phyloP scores from a whole-genome alignment of 2,329 filamentous ascomycete species.

The Alternaria rosae region DNA sequence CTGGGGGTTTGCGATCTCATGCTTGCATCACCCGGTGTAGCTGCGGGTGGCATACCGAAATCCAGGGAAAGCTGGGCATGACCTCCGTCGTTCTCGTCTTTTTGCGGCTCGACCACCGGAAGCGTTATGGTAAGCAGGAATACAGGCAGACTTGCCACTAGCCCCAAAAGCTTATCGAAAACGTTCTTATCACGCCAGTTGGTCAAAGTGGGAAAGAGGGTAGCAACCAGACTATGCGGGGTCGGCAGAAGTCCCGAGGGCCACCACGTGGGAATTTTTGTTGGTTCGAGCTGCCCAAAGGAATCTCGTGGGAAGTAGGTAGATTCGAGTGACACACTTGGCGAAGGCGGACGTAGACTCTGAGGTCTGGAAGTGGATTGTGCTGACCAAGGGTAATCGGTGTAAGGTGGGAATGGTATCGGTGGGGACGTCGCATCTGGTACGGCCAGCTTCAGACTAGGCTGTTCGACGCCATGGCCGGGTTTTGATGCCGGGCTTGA shows the following conservation, averaged over 20 bases:
- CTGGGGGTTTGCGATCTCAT: constrained; percentile 30
- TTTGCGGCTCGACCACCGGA: constrained; percentile 82
- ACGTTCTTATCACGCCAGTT: constrained; percentile 82
- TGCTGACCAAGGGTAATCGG: constrained; percentile 60
- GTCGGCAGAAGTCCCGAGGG: constrained; percentile 76
- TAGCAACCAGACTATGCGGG: constrained; percentile 73
- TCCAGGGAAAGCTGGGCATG: constrained; percentile 33
- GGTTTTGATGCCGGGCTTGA: constrained; percentile 40
- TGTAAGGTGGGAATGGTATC: constrained; percentile 73
- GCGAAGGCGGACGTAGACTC: constrained; percentile 64
- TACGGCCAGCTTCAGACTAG: constrained; percentile 53
- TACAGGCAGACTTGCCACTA: constrained; percentile 87
- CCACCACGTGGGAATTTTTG: constrained; percentile 74
- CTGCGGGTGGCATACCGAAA: constrained; percentile 39
- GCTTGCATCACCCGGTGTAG: constrained; percentile 33
- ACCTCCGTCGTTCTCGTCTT: constrained; percentile 47
- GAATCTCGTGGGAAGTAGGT: constrained; percentile 56
- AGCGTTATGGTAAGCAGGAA: constrained; percentile 89
- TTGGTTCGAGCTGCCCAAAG: constrained; percentile 49
- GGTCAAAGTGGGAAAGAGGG: constrained; percentile 86
- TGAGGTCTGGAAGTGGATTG: constrained; percentile 56
- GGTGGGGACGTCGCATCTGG: constrained; percentile 53
- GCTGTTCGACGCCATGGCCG: constrained; percentile 34
- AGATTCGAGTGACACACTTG: constrained; percentile 59
- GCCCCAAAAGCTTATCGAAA: constrained; percentile 82